Evolutionary conservation across 805 yeast species (phyloP).

Genomic region (Grigorovia humatica): DNA sequence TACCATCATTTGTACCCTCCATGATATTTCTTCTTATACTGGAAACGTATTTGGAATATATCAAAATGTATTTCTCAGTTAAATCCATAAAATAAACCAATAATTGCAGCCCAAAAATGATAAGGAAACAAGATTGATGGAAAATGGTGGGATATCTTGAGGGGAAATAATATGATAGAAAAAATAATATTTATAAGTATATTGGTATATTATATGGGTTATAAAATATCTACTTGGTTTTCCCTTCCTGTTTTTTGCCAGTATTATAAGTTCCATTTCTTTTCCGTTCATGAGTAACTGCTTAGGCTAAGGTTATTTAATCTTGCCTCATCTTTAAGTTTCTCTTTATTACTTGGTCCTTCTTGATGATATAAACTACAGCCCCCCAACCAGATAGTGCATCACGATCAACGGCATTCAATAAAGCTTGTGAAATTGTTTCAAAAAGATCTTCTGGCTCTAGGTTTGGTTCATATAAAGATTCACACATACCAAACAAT

Average conservation of each 20-base stretch:
- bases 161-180: too few relatives aligned
- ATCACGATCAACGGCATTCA: conserved; percentile 95
- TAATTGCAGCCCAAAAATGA: too few relatives aligned
- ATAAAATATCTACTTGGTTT: too few relatives aligned
- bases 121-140: too few relatives aligned
- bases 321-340: conserved; percentile 93
- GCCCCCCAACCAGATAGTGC: conserved; percentile 99
- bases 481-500: conserved; percentile 96
- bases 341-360: conserved; percentile 82
- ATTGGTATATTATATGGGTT: too few relatives aligned
- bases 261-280: neutral
- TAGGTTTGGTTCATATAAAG: conserved; percentile 84
- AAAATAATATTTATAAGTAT: too few relatives aligned
- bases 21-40: too few relatives aligned
- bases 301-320: conserved; percentile 28
- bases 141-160: too few relatives aligned
- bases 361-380: conserved; percentile 80
- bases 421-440: conserved; percentile 84
- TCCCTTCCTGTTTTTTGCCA: too few relatives aligned
- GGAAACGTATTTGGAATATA: too few relatives aligned
- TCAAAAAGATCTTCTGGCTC: conserved; percentile 94
- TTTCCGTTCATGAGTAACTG: neutral
- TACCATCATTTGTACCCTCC: neutral
- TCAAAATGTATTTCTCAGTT: too few relatives aligned
- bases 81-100: too few relatives aligned